Percentiles rank a stretch among this genome's conserved stretches.
These are phyloP conservation scores for Neospermospora avenae DNA, from an alignment of 2,329 filamentous ascomycete species.

Conservation along the genomic window DNA sequence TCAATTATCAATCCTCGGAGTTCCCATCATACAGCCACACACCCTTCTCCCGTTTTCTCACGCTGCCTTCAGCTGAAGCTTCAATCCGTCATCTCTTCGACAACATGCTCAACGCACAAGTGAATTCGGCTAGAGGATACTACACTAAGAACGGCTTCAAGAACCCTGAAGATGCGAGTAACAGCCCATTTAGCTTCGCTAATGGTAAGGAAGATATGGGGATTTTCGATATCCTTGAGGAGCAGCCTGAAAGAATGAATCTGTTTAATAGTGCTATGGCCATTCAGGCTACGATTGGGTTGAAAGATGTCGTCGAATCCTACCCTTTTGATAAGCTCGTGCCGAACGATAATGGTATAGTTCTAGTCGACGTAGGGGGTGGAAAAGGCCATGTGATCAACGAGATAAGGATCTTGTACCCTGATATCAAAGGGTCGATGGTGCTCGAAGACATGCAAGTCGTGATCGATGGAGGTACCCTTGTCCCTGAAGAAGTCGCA, in stretches of 20 bases:
- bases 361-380: constrained; percentile 20
- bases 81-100: constrained; percentile 11
- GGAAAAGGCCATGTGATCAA: constrained; percentile 20
- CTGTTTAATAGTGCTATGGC: constrained; percentile 17
- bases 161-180: constrained; percentile 9
- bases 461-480: constrained; percentile 16
- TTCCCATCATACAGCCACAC: constrained; percentile 7
- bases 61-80: constrained; percentile 8
- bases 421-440: constrained; percentile 17
- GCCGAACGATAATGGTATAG: constrained; percentile 9
- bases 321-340: constrained; percentile 11
- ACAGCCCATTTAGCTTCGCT: constrained; percentile 14
- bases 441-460: constrained; percentile 25
- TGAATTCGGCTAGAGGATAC: constrained; percentile 3
- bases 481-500: constrained; percentile 24
- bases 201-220: constrained; percentile 11
- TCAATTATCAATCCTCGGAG: neutral
- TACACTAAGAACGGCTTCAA: constrained; percentile 13
- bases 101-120: constrained; percentile 14
- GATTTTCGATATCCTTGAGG: constrained; percentile 14
- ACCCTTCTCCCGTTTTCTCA: constrained; percentile 8
- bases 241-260: constrained; percentile 6
- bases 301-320: constrained; percentile 4
- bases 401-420: constrained; percentile 10
- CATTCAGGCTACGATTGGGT: constrained; percentile 5